Conservation (phyloP, 257 asterid genomes). For the Cynanchum wilfordii region DNA sequence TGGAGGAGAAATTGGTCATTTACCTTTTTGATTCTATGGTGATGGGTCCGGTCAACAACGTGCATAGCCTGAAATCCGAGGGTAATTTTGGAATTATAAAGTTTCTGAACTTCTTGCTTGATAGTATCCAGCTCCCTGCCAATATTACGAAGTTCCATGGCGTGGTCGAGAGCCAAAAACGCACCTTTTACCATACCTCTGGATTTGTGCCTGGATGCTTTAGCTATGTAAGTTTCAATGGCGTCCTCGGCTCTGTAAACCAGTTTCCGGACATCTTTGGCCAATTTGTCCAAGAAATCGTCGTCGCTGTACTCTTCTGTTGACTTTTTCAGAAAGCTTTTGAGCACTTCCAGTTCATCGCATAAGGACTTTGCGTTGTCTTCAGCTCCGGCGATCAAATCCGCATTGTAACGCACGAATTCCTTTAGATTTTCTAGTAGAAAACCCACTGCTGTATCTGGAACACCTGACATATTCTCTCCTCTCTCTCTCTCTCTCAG, state of each 20-base stretch:
- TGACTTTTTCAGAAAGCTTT: background rate
- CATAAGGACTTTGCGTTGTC: background rate
- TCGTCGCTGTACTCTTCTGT: background rate
- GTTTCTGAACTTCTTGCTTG: background rate
- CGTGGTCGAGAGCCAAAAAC: background rate
- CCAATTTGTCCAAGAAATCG: background rate
- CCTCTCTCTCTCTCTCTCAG: too few species aligned
- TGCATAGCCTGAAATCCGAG: constrained; percentile 9
- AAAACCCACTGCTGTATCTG: too few species aligned
- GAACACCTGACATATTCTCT: too few species aligned
- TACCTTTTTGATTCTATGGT: background rate
- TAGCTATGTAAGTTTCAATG: constrained; percentile 6
- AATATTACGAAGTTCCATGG: background rate
- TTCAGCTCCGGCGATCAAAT: background rate
- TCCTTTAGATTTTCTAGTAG: too few species aligned
- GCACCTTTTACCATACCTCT: background rate
- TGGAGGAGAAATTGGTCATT: background rate
- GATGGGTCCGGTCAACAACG: background rate
- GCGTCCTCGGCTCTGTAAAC: constrained; percentile 31
- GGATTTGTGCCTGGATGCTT: constrained; percentile 13
- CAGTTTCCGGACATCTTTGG: constrained; percentile 12
- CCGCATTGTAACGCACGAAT: background rate
- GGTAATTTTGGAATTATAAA: background rate
- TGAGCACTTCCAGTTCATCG: background rate
- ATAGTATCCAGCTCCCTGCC: constrained; percentile 8